Base-by-base conservation (phyloP, 352 stramenopile species). In the Pythium monospermum region DNA sequence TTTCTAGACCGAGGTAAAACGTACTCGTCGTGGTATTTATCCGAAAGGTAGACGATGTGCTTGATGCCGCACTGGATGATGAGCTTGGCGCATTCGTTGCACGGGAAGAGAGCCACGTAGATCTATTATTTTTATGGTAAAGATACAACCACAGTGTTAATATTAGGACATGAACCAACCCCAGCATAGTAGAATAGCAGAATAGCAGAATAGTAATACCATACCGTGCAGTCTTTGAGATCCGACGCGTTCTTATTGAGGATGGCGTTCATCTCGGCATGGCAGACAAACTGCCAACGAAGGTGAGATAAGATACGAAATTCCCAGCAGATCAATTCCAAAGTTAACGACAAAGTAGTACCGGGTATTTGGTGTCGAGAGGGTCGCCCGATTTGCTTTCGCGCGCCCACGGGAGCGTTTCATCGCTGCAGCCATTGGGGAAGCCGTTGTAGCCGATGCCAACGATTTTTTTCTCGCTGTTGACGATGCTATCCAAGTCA, bases 391-490 rank as follows among this genome's bases (percentile, higher is more conserved):
- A 76, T 3, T 58, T 49, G 28, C 61, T 94, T 23, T 87, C 55
- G 31, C 90, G 76, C 1, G 76, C 73, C 97, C 97, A 99, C 30
- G 97, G 97, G 32, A 99, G 76, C 2, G 87, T 68, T 52, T 98
- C 91, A 65, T 99, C 96, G 38, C 69, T 85, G 71, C 96, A 99
- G 33, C 94, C 94, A 41, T 94, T 85, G 12, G 96, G 97, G 50
- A 99, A 99, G 10, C 97, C 97, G 66, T 99, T 99, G 81, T 99
- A 99, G 21, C 97, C 96, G 45, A 99, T 97, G 18, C 94, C 96
- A 26, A 99, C 91, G 53, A 99, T 99, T 58, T 96, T 92, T 39
- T 96, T 96, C 33, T 98, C 76, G 5, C 65, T 49, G 59, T 97
- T 98, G 23, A 99, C 96, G 64, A 99, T 98, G 52, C 79, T 85